phyloP scores from a whole-genome alignment of 495 filamentous ascomycete species.

The Talaromyces stipitatus region DNA sequence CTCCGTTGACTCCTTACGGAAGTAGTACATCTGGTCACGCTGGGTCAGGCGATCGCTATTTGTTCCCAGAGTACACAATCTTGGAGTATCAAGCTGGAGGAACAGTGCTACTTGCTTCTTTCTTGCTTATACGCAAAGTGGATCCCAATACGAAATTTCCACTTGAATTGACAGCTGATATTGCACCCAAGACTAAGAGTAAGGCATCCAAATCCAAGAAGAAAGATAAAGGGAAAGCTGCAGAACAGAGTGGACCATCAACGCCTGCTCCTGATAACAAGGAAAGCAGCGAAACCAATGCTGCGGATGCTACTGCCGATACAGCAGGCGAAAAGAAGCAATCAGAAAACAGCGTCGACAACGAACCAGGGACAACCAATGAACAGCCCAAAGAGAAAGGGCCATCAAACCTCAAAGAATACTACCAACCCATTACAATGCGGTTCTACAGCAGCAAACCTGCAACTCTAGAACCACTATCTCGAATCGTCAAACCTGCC shows the following conservation, averaged over 20 bases:
- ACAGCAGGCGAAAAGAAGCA: background rate
- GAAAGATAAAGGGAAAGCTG: constrained; percentile 22
- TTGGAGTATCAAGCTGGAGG: constrained; percentile 57
- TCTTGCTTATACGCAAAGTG: constrained; percentile 42
- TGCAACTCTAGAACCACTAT: constrained; percentile 63
- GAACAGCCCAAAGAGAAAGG: background rate
- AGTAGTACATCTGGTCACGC: constrained; percentile 52
- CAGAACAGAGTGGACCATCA: constrained; percentile 15
- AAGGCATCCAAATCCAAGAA: constrained; percentile 35
- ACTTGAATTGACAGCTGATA: constrained; percentile 23
- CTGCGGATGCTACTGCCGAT: background rate
- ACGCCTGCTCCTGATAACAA: constrained; percentile 2
- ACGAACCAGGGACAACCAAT: background rate
- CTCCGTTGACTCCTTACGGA: constrained; percentile 40
- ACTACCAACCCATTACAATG: constrained; percentile 87
- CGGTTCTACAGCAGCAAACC: constrained; percentile 57
- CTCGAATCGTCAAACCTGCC: constrained; percentile 65
- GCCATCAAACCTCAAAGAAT: constrained; percentile 47
- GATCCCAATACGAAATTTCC: constrained; percentile 37
- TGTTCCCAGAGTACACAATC: constrained; percentile 82
- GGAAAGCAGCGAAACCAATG: background rate
- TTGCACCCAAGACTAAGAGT: constrained; percentile 19
- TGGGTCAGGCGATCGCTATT: constrained; percentile 72
- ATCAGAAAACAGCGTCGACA: constrained; percentile 4
- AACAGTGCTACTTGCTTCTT: constrained; percentile 43